These are phyloP conservation scores for Fistulinella cinereoalba DNA, from an alignment of 1,284 basidiomycete genomes.

Conservation along the genomic window DNA sequence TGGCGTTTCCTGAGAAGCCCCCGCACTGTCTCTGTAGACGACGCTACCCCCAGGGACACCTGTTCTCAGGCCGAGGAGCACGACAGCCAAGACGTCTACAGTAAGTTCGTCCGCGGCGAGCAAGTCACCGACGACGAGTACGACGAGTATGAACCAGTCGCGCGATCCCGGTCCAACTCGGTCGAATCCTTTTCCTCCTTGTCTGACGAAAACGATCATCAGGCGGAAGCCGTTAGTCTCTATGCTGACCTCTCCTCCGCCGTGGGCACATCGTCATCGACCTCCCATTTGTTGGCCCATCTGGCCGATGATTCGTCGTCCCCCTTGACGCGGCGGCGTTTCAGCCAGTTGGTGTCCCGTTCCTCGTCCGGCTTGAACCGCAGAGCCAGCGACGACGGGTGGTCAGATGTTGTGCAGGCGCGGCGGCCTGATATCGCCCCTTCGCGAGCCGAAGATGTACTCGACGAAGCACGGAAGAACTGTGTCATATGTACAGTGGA, in stretches of 20 bases:
- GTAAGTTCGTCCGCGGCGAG: slow-evolving; percentile 61
- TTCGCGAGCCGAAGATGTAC: slow-evolving; percentile 19
- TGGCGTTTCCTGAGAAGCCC: slow-evolving; percentile 25
- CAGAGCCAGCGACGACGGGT: slow-evolving; percentile 18
- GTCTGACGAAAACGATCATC: slow-evolving; percentile 28
- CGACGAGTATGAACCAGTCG: slow-evolving; percentile 39
- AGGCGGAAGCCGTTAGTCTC: slow-evolving; percentile 39
- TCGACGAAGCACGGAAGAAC: slow-evolving; percentile 40
- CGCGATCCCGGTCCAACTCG: slow-evolving; percentile 24
- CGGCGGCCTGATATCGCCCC: slow-evolving; percentile 17
- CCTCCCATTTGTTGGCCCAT: slow-evolving; percentile 51
- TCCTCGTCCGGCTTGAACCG: slow-evolving; percentile 3
- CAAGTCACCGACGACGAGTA: slow-evolving; percentile 60
- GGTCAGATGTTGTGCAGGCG: slow-evolving; percentile 23
- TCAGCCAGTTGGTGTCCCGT: slow-evolving; percentile 35
- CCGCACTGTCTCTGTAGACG: slow-evolving; percentile 4
- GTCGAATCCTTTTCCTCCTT: slow-evolving; percentile 25
- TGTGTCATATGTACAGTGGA: slow-evolving; percentile 77
- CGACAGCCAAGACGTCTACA: slow-evolving; percentile 42
- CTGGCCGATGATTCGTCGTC: slow-evolving; percentile 40
- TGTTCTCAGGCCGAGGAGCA: slow-evolving; percentile 9
- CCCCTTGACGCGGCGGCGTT: slow-evolving; percentile 48
- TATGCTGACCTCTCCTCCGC: slow-evolving; percentile 44
- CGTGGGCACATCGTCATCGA: slow-evolving; percentile 30
- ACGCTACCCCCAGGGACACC: not conserved